phyloP scores from a whole-genome alignment of 495 filamentous ascomycete species.

The Podospora appendiculata region DNA sequence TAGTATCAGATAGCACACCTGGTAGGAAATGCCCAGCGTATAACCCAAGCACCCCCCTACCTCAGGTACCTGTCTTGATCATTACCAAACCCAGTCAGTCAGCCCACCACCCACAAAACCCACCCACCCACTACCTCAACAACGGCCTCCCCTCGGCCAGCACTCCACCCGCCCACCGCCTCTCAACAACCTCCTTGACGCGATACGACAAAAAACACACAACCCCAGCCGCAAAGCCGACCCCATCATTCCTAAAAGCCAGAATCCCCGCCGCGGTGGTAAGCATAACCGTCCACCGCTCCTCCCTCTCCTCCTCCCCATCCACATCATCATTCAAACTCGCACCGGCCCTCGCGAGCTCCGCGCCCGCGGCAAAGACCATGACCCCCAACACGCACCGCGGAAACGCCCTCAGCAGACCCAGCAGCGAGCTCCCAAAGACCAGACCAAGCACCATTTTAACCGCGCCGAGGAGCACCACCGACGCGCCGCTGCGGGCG shows the following conservation, averaged over 20 bases:
- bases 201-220: slow-evolving; percentile 41
- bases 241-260: slow-evolving; percentile 82
- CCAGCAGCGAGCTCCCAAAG: slow-evolving; percentile 60
- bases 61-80: not conserved
- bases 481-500: slow-evolving; percentile 73
- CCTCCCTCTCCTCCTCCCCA: slow-evolving; percentile 40
- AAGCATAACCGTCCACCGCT: slow-evolving; percentile 81
- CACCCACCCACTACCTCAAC: not conserved
- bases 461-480: slow-evolving; percentile 68
- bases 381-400: slow-evolving; percentile 70
- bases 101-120: too few relatives aligned
- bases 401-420: slow-evolving; percentile 63
- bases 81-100: not conserved
- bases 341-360: slow-evolving; percentile 76
- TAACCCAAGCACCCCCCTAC: not conserved
- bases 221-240: slow-evolving; percentile 79
- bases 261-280: slow-evolving; percentile 72
- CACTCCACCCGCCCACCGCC: not conserved
- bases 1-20: too few relatives aligned
- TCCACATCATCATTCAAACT: slow-evolving; percentile 42
- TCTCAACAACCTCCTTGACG: not conserved
- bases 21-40: too few relatives aligned
- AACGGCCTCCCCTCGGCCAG: not conserved
- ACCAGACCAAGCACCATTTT: slow-evolving; percentile 72
- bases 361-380: slow-evolving; percentile 81